phyloP scores from a whole-genome alignment of 805 yeast genomes.

The Komagataella pastoris region DNA sequence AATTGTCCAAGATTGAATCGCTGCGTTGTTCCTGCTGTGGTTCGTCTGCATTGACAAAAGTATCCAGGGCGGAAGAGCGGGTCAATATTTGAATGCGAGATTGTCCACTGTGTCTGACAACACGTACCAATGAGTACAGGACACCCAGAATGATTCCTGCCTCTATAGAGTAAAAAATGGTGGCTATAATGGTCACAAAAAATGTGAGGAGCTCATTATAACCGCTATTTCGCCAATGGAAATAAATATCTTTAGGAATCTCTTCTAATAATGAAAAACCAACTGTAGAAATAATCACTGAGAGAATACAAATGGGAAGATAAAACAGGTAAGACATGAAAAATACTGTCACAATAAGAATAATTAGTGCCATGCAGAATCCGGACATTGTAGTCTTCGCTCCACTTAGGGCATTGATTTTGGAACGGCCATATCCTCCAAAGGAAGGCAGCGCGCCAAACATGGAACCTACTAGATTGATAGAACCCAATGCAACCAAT shows the following conservation, averaged over 20 bases:
- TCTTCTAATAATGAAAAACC: constrained; percentile 73
- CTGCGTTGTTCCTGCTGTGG: background rate
- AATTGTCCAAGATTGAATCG: background rate
- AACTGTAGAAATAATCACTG: constrained; percentile 68
- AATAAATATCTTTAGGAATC: constrained; percentile 63
- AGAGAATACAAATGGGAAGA: constrained; percentile 68
- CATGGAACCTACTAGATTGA: constrained; percentile 47
- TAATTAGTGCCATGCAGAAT: constrained; percentile 62
- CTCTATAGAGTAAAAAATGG: constrained; percentile 69
- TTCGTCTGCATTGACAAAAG: constrained; percentile 60
- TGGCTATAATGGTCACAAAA: constrained; percentile 45
- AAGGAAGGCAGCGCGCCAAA: constrained; percentile 75
- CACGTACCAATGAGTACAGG: constrained; percentile 64
- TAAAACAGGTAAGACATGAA: constrained; percentile 52
- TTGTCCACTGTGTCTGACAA: constrained; percentile 65
- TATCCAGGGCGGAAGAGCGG: constrained; percentile 44
- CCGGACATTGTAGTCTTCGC: constrained; percentile 83
- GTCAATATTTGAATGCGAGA: constrained; percentile 81
- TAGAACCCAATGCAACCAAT: constrained; percentile 74
- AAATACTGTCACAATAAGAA: constrained; percentile 50
- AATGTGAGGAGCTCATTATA: constrained; percentile 66
- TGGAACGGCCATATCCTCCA: constrained; percentile 94
- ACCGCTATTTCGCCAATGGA: constrained; percentile 64
- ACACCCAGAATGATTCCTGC: constrained; percentile 86
- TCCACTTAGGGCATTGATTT: constrained; percentile 77